Evolutionary conservation across 2,329 filamentous ascomycete species (phyloP), one percentile per base, ranked within the genome.

Genomic region (Nectriaceae sp.): DNA sequence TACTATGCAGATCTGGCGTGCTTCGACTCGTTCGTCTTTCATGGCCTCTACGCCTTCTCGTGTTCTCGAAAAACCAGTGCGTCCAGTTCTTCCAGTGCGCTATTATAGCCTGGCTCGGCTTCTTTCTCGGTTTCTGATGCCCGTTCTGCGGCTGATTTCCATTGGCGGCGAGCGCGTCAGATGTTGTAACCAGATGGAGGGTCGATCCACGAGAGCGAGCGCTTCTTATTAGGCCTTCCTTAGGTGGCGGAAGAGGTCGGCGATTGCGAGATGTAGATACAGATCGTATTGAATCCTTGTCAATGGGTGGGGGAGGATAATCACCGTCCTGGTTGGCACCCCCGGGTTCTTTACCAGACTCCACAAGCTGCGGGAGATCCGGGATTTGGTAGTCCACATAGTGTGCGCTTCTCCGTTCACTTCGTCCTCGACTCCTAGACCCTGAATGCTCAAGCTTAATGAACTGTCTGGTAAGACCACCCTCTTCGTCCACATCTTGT

Each of bases 141-240:
- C 46, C 66, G 20, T 51, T 59, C 46, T 67, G 59, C 21, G 61
- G 51, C 52, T 70, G 57, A 31, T 50, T 56, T 26, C 44, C 59
- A 21, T 57, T 55, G 45, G 65, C 67, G 18, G 68, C 69, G 15
- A 82, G 55, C 1, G 73, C 75, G 16, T 82, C 79, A 5, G 76
- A 75, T 0, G 83, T 84, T 10, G 89, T 88, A 33, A 95, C 90
- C 4, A 95, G 82, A 64, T 96, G 90, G 24, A 97, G 79, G 54
- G 90, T 94, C 57, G 91, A 96, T 37, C 89, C 88, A 51, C 90
- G 79, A 56, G 89, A 88, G 59, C 87, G 79, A 50, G 88, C 84
- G 54, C 84, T 85, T 56, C 84, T 76, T 47, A 87, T 68, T 11
- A 83, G 71, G 13, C 84, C 82, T 65, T 97, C 92, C 67, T 97